phyloP scores from a whole-genome alignment of 495 filamentous ascomycete species.

The Aspergillus homomorphus region DNA sequence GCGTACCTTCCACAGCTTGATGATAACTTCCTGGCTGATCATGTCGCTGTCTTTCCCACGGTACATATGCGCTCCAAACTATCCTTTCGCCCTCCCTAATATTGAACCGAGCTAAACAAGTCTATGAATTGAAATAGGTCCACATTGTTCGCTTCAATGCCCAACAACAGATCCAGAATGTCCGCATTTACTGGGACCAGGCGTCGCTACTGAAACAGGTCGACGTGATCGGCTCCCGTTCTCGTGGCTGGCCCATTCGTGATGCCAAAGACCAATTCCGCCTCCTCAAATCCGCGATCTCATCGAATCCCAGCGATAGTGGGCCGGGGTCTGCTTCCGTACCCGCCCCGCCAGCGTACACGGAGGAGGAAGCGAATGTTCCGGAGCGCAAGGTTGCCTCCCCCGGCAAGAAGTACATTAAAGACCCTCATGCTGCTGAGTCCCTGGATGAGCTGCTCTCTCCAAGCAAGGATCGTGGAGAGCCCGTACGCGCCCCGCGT shows the following conservation, averaged over 20 bases:
- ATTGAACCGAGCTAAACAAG: constrained; percentile 1
- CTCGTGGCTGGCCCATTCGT: constrained; percentile 89
- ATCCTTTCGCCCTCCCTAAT: background rate
- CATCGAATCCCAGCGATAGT: constrained; percentile 15
- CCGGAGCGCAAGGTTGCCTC: constrained; percentile 42
- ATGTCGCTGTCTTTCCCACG: constrained; percentile 74
- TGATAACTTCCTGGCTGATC: constrained; percentile 90
- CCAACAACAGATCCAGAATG: constrained; percentile 72
- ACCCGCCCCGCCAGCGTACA: constrained; percentile 15
- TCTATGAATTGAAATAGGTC: constrained; percentile 51
- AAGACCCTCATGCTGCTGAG: constrained; percentile 73
- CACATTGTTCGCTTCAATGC: constrained; percentile 86
- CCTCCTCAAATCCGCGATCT: constrained; percentile 55
- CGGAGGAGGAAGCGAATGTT: constrained; percentile 13
- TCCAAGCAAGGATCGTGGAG: constrained; percentile 33
- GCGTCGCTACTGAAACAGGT: constrained; percentile 87
- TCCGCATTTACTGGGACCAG: constrained; percentile 94
- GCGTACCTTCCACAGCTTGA: constrained; percentile 86
- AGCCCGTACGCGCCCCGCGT: constrained; percentile 34
- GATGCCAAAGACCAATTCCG: constrained; percentile 81
- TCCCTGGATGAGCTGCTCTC: constrained; percentile 44
- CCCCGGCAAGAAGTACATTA: constrained; percentile 49
- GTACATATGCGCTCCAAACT: constrained; percentile 62
- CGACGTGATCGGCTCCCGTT: constrained; percentile 85
- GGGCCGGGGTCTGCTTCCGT: constrained; percentile 9